Conservation (phyloP, 176 grass and related monocot genomes). For the Urochloa ruziziensis region DNA sequence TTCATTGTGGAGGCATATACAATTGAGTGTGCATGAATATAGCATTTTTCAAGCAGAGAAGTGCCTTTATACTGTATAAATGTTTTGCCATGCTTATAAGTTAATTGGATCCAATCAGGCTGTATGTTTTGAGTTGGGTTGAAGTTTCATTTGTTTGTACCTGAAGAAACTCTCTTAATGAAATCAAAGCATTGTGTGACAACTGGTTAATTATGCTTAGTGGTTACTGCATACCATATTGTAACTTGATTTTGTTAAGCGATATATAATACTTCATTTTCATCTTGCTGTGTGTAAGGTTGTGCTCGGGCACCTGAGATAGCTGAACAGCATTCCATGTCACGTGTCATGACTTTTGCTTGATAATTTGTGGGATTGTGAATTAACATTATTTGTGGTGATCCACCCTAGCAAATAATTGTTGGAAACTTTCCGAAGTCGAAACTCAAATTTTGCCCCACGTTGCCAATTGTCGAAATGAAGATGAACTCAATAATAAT, state of each 20-base stretch:
- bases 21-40: background rate
- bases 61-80: constrained; percentile 35
- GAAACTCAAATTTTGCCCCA: background rate
- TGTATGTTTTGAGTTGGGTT: constrained; percentile 14
- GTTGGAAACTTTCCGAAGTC: no score
- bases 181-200: background rate
- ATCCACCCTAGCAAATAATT: no score
- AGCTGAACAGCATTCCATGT: no score
- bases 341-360: background rate
- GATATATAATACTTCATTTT: background rate
- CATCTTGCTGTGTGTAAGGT: background rate
- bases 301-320: no score
- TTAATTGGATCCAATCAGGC: background rate
- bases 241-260: background rate
- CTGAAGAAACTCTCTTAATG: background rate
- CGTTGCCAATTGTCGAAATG: background rate
- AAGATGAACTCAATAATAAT: background rate
- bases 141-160: background rate
- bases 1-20: background rate
- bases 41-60: background rate
- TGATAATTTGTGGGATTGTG: background rate
- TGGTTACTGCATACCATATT: background rate
- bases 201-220: constrained; percentile 5
- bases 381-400: background rate
- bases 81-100: constrained; percentile 4